Base-by-base conservation (phyloP, 2,329 filamentous ascomycete species). In the Coniella lustricola region DNA sequence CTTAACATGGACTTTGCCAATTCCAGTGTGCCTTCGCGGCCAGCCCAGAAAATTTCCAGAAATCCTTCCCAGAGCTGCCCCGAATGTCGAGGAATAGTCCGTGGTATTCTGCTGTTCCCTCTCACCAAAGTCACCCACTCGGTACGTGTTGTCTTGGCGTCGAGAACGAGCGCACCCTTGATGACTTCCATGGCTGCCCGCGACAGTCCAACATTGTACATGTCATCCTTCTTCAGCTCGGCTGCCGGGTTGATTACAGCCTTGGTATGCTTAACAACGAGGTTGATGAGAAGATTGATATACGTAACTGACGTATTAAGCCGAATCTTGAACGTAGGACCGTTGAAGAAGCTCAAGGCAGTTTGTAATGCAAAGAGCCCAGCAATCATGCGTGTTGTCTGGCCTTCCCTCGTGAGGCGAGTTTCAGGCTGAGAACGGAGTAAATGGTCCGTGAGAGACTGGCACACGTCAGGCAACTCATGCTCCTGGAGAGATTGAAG, bases 21-120 rank as follows among this genome's bases (percentile, higher is more conserved):
- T 4, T 81, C 74, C n/a, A 85, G 67, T 55, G 86, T 79, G 31
- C 81, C 77, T 7, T 48, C 40, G 9, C 51, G 44, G 3, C 51
- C 51, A 22, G 79, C 74, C 55, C 81, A 76, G 42, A 53, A 53
- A 12, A 53, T 40, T 43, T 82, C 76, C 40, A 87, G 73, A 40
- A 90, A 84, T 1, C 81, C 76, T 54, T 88, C 85, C 85, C 90
- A 96, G 36, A 95, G 79, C 14, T 81, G 76, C 14, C 84, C 74
- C 0, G 88, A 91, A 49, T 87, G 78, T 16, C 84, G 81, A 54
- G 80, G 79, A 36, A 85, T 67, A 49, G 86, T 78, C 56, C 82
- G 76, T 43, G 85, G 84, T 17, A 89, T 75, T 37, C 76, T 71
- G 37, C 75, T 74, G 17, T 75, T 74, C 8, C 74, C 71, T 17